Conservation (phyloP, 2,329 filamentous ascomycete genomes). For the Pseudopithomyces chartarum region DNA sequence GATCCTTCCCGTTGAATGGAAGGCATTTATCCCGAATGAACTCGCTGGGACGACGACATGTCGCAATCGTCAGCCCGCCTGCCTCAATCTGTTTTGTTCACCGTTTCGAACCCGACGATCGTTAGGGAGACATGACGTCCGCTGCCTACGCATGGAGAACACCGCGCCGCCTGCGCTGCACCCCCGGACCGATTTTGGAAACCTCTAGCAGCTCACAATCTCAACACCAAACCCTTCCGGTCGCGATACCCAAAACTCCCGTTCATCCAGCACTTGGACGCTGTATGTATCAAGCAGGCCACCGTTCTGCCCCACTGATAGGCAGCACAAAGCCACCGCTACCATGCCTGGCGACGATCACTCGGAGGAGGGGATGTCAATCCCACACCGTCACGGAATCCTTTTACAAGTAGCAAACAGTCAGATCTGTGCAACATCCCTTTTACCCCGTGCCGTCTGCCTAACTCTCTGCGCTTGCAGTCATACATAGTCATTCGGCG, state of each 20-base stretch:
- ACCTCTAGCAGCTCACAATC: conserved; percentile 14
- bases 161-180: conserved; percentile 10
- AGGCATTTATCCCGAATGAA: conserved; percentile 18
- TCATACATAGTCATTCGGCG: too few species aligned
- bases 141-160: conserved; percentile 8
- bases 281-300: conserved; percentile 2
- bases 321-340: conserved; percentile 22
- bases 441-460: not conserved
- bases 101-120: conserved; percentile 26
- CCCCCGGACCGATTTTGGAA: conserved; percentile 11
- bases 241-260: conserved; percentile 16
- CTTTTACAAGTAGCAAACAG: not conserved
- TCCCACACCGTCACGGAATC: not conserved
- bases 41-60: conserved; percentile 15
- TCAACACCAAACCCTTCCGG: conserved; percentile 17
- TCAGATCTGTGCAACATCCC: not conserved
- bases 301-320: conserved; percentile 8
- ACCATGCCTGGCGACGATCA: conserved; percentile 26
- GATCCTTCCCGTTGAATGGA: conserved; percentile 12
- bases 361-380: conserved; percentile 16
- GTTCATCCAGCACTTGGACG: conserved; percentile 12
- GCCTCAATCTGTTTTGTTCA: conserved; percentile 14
- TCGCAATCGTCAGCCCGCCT: conserved; percentile 24
- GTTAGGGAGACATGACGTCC: conserved; percentile 25
- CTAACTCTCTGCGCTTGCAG: too few species aligned